A percentile compares a stretch with the other conserved stretches of the same genome.
These are phyloP conservation scores for Lumnitzera littorea DNA, from an alignment of 345 rosid species.

Conservation along the genomic window DNA sequence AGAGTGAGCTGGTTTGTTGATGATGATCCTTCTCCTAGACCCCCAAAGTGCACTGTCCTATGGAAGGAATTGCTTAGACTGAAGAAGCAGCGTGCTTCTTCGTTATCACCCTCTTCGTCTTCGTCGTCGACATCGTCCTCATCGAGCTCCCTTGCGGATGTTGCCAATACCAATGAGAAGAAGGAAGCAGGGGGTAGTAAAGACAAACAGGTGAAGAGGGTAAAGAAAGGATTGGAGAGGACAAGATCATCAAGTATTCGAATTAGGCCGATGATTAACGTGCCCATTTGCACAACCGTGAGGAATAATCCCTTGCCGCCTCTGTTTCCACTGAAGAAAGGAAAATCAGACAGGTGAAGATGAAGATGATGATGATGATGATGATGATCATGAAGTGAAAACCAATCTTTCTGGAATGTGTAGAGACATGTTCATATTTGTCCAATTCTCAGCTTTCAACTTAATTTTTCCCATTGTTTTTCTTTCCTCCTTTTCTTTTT, in stretches of 20 bases:
- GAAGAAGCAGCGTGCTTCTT: slow-evolving; percentile 64
- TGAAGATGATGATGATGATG: background rate
- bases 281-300: slow-evolving; percentile 61
- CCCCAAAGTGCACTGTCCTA: slow-evolving; percentile 88
- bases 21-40: slow-evolving; percentile 96
- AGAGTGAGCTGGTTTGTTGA: slow-evolving; percentile 70
- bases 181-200: slow-evolving; percentile 22
- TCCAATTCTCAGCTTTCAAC: slow-evolving; percentile 4
- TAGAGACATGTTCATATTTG: background rate
- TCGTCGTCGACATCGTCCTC: slow-evolving; percentile 62
- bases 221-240: slow-evolving; percentile 63
- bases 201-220: slow-evolving; percentile 59
- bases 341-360: slow-evolving; percentile 45
- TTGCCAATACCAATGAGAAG: slow-evolving; percentile 30
- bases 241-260: slow-evolving; percentile 69
- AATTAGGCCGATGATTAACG: slow-evolving; percentile 82
- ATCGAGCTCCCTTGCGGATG: slow-evolving; percentile 45
- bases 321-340: slow-evolving; percentile 60
- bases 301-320: slow-evolving; percentile 58
- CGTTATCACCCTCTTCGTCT: slow-evolving; percentile 36
- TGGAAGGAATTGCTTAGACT: slow-evolving; percentile 91
- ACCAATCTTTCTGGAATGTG: slow-evolving; percentile 1
- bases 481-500: background rate
- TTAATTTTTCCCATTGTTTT: too few relatives aligned
- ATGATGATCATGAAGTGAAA: slow-evolving; percentile 10